Evolutionary conservation across 345 rosid genomes (phyloP).

Genomic region (Camelina neglecta): DNA sequence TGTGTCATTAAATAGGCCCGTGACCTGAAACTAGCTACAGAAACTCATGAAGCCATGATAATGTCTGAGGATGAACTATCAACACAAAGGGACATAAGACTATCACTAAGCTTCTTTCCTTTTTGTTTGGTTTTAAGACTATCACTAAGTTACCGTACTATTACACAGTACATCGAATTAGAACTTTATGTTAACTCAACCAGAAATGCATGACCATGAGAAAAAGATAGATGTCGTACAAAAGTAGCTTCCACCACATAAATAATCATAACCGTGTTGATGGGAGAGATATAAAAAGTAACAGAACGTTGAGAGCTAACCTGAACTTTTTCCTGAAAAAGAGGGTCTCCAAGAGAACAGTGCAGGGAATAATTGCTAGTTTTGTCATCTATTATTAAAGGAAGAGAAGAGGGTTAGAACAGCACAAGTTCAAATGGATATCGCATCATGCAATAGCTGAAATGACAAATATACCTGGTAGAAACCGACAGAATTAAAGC

Average conservation of each 20-base stretch:
- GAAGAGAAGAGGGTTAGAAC: constrained; percentile 25
- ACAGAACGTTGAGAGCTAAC: constrained; percentile 47
- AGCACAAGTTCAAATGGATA: constrained; percentile 7
- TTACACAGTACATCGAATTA: background rate
- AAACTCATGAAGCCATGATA: constrained; percentile 5
- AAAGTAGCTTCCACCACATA: constrained; percentile 28
- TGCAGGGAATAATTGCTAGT: constrained; percentile 98
- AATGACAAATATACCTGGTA: constrained; percentile 74
- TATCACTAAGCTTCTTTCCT: constrained; percentile 4
- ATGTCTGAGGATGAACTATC: constrained; percentile 12
- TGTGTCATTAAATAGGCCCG: constrained; percentile 19
- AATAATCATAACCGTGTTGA: constrained; percentile 1
- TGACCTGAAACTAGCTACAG: constrained; percentile 21
- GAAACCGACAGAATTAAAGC: constrained; percentile 98
- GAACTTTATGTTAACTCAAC: background rate
- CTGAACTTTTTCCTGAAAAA: constrained; percentile 98
- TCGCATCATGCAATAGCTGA: constrained; percentile 1
- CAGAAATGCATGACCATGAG: constrained; percentile 19
- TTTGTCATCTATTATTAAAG: constrained; percentile 83
- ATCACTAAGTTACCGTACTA: constrained; percentile 13
- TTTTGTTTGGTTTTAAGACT: constrained; percentile 4
- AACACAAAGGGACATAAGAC: constrained; percentile 19
- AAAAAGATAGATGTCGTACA: constrained; percentile 10
- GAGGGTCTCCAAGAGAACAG: constrained; percentile 96
- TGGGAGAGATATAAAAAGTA: constrained; percentile 16